Evolutionary conservation across 331 rosid species (phyloP), one percentile per base, ranked within the genome.

Genomic region (Acacia pycnantha): DNA sequence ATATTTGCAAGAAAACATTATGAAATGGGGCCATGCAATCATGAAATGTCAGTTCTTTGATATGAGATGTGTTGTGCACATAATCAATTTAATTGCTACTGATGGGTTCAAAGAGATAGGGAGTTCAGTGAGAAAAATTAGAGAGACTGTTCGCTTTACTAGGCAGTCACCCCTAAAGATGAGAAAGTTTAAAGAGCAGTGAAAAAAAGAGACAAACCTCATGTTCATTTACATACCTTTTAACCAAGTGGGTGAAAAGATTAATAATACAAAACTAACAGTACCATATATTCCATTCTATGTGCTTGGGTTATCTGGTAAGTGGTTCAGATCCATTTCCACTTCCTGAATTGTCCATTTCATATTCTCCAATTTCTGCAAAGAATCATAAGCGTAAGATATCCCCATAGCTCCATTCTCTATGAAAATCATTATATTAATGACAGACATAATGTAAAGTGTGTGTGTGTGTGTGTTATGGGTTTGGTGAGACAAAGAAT

Each of bases 271-370:
- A 69, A 66, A 18, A 40, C 10, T 40, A 69, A 69, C 74, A 69
- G 13, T 69, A 48, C 33, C 56, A 76, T 11, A 51, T 54, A 54
- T 35, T 74, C 80, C 86, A 89, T 40, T 76, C 83, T 88, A 90
- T 8, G 89, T 41, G 64, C 56, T 82, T 29, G 86, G 78, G 27
- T 88, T 81, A 73, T 93, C 97, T 4, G 90, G 97, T 81, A 84
- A 77, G 83, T 88, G 97, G 75, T 86, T 90, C 80, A 90, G 86
- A 84, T 94, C 99, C 92, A 88, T 91, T 83, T 96, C 97, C 77
- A 96, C 98, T 86, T 96, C 95, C 61, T 91, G 88, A 74, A 96
- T 96, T 35, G 97, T 96, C 99, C 99, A 94, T 82, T 90, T 94
- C 97, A 96, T 88, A 73, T 91, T 90, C 84, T 92, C 97, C 84